Percentiles rank a stretch among this genome's conserved stretches.
These are phyloP conservation scores for Periglandula ipomoeae DNA, from an alignment of 2,329 filamentous ascomycete species.

Conservation along the genomic window DNA sequence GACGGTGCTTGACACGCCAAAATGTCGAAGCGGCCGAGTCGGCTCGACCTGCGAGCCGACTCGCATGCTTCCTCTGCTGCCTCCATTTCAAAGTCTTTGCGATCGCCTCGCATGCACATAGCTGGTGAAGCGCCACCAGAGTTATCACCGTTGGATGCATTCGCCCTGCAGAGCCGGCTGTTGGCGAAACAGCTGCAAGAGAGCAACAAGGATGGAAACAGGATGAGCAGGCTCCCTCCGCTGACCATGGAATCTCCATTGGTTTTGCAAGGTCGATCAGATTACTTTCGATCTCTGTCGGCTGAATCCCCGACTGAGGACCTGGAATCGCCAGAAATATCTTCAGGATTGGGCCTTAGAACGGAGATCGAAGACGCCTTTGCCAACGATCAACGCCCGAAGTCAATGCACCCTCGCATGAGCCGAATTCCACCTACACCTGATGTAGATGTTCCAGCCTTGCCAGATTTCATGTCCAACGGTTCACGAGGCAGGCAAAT, in stretches of 20 bases:
- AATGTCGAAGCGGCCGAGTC: slow-evolving; percentile 49
- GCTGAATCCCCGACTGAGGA: slow-evolving; percentile 47
- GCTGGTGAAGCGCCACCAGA: slow-evolving; percentile 80
- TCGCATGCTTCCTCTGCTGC: slow-evolving; percentile 41
- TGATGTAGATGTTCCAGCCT: slow-evolving; percentile 37
- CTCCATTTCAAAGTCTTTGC: slow-evolving; percentile 43
- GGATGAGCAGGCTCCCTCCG: slow-evolving; percentile 79
- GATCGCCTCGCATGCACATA: slow-evolving; percentile 67
- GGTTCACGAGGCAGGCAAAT: slow-evolving; percentile 30
- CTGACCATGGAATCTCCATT: slow-evolving; percentile 76
- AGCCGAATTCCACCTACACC: slow-evolving; percentile 50
- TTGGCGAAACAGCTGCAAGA: slow-evolving; percentile 83
- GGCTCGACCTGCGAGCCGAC: slow-evolving; percentile 50
- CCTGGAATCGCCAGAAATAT: slow-evolving; percentile 19
- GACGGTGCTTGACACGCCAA: slow-evolving; percentile 8
- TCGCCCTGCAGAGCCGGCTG: slow-evolving; percentile 82
- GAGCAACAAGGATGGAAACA: slow-evolving; percentile 60
- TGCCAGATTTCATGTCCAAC: slow-evolving; percentile 31
- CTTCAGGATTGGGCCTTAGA: slow-evolving; percentile 34
- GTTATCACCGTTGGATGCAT: slow-evolving; percentile 88
- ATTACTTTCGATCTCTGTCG: slow-evolving; percentile 71
- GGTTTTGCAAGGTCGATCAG: slow-evolving; percentile 62
- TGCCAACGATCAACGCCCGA: slow-evolving; percentile 46
- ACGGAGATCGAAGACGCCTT: slow-evolving; percentile 50
- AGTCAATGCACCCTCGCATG: slow-evolving; percentile 68